Evolutionary conservation across 805 yeast species (phyloP).

Genomic region (Pichia sporocuriosa): DNA sequence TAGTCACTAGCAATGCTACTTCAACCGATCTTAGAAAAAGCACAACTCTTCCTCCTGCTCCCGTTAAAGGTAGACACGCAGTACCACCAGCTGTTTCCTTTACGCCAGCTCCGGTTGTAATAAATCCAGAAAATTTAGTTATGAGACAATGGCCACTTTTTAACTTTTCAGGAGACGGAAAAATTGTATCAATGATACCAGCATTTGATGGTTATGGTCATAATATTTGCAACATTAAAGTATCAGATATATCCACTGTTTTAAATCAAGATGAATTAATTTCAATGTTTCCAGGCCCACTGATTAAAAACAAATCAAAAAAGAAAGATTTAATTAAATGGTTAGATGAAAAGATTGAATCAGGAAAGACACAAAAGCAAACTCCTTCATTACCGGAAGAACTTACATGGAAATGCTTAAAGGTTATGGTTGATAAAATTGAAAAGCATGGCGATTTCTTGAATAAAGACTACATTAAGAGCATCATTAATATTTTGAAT

Average conservation of each 20-base stretch:
- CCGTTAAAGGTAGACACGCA: slow-evolving; percentile 5
- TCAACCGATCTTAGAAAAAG: slow-evolving; percentile 8
- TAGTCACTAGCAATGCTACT: slow-evolving; percentile 11
- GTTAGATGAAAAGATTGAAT: slow-evolving; percentile 36
- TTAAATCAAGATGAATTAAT: slow-evolving; percentile 42
- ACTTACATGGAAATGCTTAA: slow-evolving; percentile 25
- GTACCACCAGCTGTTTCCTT: slow-evolving; percentile 13
- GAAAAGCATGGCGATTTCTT: slow-evolving; percentile 24
- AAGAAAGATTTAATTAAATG: slow-evolving; percentile 67
- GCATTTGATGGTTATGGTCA: slow-evolving; percentile 31
- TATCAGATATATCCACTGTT: slow-evolving; percentile 30
- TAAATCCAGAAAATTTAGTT: slow-evolving; percentile 48
- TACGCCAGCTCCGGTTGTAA: slow-evolving; percentile 32
- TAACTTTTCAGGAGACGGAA: slow-evolving; percentile 50
- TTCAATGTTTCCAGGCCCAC: slow-evolving; percentile 61
- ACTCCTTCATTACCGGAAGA: slow-evolving; percentile 15
- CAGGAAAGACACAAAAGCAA: slow-evolving; percentile 6
- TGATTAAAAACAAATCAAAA: slow-evolving; percentile 48
- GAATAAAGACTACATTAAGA: slow-evolving; percentile 25
- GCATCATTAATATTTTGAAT: slow-evolving; percentile 34
- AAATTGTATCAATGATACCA: slow-evolving; percentile 41
- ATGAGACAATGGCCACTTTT: slow-evolving; percentile 71
- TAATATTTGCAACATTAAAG: slow-evolving; percentile 30
- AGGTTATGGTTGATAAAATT: slow-evolving; percentile 20
- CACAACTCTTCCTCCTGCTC: slow-evolving; percentile 11